A percentile compares a stretch with the other conserved stretches of the same genome.
phyloP scores from a whole-genome alignment of 768 basidiomycete species.

The Tricholoma bakamatsutake region DNA sequence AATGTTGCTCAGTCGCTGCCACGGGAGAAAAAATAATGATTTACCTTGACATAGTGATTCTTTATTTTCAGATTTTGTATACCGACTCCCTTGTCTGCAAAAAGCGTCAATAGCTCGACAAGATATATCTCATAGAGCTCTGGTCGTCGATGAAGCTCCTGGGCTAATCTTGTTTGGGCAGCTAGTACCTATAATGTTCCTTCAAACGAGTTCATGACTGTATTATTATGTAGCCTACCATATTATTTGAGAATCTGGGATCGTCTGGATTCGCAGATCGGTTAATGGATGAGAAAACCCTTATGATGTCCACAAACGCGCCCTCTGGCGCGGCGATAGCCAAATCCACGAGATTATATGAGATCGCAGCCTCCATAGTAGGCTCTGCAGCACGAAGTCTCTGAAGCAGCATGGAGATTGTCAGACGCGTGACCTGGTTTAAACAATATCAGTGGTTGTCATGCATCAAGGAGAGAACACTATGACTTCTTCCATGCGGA shows the following conservation, averaged over 20 bases:
- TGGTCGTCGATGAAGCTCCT: conserved; percentile 65
- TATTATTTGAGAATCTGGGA: conserved; percentile 83
- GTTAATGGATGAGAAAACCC: conserved; percentile 79
- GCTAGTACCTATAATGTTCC: conserved; percentile 58
- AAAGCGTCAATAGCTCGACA: conserved; percentile 78
- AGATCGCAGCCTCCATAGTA: conserved; percentile 85
- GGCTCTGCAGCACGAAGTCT: conserved; percentile 81
- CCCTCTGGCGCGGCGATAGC: conserved; percentile 72
- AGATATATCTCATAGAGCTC: conserved; percentile 79
- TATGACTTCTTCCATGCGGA: conserved; percentile 72
- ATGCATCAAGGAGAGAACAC: neutral
- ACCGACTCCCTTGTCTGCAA: conserved; percentile 86
- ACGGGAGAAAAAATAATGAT: conserved; percentile 5
- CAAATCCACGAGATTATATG: conserved; percentile 86
- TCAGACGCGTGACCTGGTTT: conserved; percentile 71
- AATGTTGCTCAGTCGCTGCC: conserved; percentile 2
- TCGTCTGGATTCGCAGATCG: conserved; percentile 86
- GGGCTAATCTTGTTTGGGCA: conserved; percentile 85
- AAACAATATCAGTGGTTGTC: neutral
- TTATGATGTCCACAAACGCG: conserved; percentile 79
- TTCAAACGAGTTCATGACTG: neutral
- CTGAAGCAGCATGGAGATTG: conserved; percentile 90
- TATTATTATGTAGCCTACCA: conserved; percentile 38
- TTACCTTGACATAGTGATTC: conserved; percentile 62
- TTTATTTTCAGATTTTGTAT: conserved; percentile 77